Evolutionary conservation across 2,329 filamentous ascomycete genomes (phyloP).

Genomic region (Trichoderma gracile): DNA sequence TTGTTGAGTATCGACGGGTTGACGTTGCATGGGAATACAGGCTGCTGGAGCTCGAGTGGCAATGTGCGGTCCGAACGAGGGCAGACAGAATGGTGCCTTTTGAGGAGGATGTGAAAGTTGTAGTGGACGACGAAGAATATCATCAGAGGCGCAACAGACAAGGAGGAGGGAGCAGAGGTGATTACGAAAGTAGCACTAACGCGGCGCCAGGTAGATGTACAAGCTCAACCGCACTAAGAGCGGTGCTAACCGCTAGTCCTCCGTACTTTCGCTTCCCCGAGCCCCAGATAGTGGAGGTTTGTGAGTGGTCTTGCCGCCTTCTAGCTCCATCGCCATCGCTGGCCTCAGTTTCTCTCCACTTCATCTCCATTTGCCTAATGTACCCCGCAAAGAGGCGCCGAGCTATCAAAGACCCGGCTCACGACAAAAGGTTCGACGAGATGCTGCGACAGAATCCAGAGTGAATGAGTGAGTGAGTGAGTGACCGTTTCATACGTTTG

Average conservation of each 20-base stretch:
- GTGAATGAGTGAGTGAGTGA: too few species aligned
- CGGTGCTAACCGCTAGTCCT: background rate
- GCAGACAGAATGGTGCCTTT: too few species aligned
- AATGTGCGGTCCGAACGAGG: background rate
- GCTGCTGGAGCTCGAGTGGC: background rate
- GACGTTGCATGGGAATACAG: background rate
- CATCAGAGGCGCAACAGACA: too few species aligned
- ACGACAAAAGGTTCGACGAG: too few species aligned
- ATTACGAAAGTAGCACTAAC: too few species aligned
- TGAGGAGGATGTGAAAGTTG: too few species aligned
- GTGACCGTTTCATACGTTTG: too few species aligned
- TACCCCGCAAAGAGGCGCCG: slow-evolving; percentile 23
- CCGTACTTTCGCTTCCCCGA: background rate
- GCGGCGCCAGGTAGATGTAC: background rate
- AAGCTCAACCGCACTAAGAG: background rate
- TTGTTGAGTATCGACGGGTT: background rate
- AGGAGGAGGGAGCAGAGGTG: too few species aligned
- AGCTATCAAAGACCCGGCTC: background rate
- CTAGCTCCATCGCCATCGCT: slow-evolving; percentile 18
- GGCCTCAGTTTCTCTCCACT: slow-evolving; percentile 16
- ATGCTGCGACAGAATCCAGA: too few species aligned
- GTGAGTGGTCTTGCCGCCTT: background rate
- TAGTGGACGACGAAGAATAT: too few species aligned
- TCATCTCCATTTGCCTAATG: slow-evolving; percentile 20
- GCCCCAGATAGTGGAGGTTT: slow-evolving; percentile 5